Evolutionary conservation across 331 rosid genomes (phyloP).

Genomic region (Prunus yedoensis): DNA sequence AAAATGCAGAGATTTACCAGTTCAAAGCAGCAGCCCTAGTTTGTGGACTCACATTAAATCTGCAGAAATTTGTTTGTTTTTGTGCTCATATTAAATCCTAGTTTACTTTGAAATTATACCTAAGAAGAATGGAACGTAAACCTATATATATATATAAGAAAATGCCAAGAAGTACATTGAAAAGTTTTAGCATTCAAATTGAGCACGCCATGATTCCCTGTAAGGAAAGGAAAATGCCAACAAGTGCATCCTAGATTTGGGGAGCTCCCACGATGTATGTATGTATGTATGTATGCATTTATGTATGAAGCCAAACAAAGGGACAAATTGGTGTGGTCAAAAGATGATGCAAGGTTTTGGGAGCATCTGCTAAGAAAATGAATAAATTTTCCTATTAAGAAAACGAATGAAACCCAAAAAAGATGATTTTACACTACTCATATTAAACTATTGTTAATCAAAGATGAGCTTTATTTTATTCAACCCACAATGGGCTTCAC

Average conservation of each 20-base stretch:
- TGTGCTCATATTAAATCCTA: neutral
- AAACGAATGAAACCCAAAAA: neutral
- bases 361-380: constrained; percentile 3
- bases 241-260: neutral
- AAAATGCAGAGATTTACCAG: neutral
- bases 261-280: neutral
- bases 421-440: constrained; percentile 42
- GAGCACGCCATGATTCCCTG: neutral
- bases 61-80: too few relatives aligned
- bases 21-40: neutral
- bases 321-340: neutral
- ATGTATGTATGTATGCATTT: too few relatives aligned
- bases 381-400: neutral
- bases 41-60: neutral
- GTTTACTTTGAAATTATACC: neutral
- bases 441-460: constrained; percentile 29
- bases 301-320: neutral
- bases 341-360: constrained; percentile 22
- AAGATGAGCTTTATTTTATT: constrained; percentile 41
- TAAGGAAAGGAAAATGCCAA: neutral
- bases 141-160: neutral
- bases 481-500: constrained; percentile 29
- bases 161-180: neutral
- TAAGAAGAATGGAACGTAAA: neutral
- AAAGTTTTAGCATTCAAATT: neutral